Base-by-base conservation (phyloP, 2,329 filamentous ascomycete genomes). In the Sordariomycetes sp. region DNA sequence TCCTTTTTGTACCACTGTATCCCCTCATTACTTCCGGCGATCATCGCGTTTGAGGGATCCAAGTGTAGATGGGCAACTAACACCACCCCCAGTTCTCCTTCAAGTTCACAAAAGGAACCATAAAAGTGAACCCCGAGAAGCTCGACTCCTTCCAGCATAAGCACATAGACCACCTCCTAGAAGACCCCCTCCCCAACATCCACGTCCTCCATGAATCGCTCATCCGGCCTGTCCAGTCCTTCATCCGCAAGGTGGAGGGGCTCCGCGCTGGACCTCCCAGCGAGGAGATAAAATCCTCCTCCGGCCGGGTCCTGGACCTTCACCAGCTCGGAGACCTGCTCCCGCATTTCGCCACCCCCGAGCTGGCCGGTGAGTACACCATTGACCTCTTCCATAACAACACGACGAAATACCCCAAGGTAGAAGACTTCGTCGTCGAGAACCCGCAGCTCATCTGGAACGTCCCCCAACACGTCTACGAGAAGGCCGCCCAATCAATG, bases 101-200 rank as follows among this genome's bases (percentile, higher is more conserved):
- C 63, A 91, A 90, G 67, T 95, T 97, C 72, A 97, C 91, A 3
- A 89, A 88, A 65, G 93, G 93, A 11, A 92, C 97, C 69, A 90
- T 92, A 7, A 87, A 88, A 16, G 89, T 97, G 20, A 85, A 88
- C 22, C 81, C 86, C 55, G 83, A 85, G 54, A 99, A 97, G 68
- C 79, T 97, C 18, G 80, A 83, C 64, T 90, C 86, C 69, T 80
- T 97, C 54, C 90, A 97, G 66, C 83, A 81, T 64, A 79, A 82
- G 53, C 89, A 93, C 67, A 64, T 69, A 20, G 69, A 68, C 34
- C 64, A 69, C 6, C 66, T 74, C 28, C 64, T 74, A 58, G 14
- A 25, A n/a, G 22, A 48, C 35, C 57, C 57, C 16, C 22, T 46
- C 34, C 12, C 57, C 22, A 20, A 32, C 40, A 32, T 34, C 20